Base-by-base conservation (phyloP, 192 early-diverging fungal species). In the Umbelopsis sp. region DNA sequence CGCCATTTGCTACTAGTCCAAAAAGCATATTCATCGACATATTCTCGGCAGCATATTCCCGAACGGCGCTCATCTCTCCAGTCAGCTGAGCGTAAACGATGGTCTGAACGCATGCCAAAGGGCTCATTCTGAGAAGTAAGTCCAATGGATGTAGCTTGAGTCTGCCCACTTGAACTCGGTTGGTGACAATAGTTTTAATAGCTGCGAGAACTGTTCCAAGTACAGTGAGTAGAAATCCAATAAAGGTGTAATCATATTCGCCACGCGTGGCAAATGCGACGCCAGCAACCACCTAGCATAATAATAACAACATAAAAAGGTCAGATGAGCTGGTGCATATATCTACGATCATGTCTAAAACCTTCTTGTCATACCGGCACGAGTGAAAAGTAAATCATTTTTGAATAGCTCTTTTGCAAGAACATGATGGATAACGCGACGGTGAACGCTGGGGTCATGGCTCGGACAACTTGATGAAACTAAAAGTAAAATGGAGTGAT, bases 381-480 rank as follows among this genome's bases (percentile, higher is more conserved):
- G 51, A 85, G 72, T 38, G 81, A 82, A 12, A 73, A 31, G 47
- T 86, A 83, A 0, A 81, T 81, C 47, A 68, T 80, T 45, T 51
- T 52, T 14, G 83, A 77, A 31, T 79, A 83, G 59, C 67, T 65
- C 14, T 76, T 72, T 8, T 67, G 38, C 4, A 73, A 74, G 9
- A 85, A 78, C 43, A 84, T 32, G 12, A 73, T 71, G 10, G 85
- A 82, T 8, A 93, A 53, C 16, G 79, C 24, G 21, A 90, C 75
- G 1, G 90, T 90, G 52, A 90, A 88, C n/a, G 87, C 82, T 0
- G 90, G 91, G 36, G 87, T 87, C 45, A 88, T 93, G 49, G 86
- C 84, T 25, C 91, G 82, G 0, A 93, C 83, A 9, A 89, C 82
- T 85, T 93, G 91, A 72, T 93, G 91, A 43, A 93, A 84, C 85